A percentile compares a stretch with the other conserved stretches of the same genome.
These are phyloP conservation scores for Phaeoacremonium minimum DNA, from an alignment of 2,329 filamentous ascomycete species.

Conservation along the genomic window DNA sequence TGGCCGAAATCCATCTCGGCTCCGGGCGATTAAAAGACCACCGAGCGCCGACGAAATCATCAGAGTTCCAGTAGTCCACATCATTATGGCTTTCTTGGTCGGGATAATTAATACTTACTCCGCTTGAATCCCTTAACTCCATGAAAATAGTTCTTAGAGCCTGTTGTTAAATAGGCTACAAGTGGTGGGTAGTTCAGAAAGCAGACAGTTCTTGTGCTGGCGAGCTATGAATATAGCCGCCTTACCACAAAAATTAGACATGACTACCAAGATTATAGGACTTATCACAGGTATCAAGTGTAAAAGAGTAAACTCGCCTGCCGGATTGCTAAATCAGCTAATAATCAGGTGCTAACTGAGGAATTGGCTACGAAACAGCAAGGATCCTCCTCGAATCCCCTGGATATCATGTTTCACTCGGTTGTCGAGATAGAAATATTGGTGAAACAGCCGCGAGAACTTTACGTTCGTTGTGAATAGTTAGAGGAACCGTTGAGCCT, in stretches of 20 bases:
- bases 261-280: background rate
- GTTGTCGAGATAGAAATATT: background rate
- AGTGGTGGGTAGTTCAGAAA: background rate
- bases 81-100: too few relatives aligned
- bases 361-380: background rate
- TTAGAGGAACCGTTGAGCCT: constrained; percentile 28
- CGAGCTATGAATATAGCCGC: background rate
- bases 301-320: background rate
- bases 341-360: background rate
- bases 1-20: too few relatives aligned
- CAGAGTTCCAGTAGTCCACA: too few relatives aligned
- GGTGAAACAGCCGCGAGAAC: background rate
- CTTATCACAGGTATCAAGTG: background rate
- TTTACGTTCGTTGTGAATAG: background rate
- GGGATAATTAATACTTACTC: too few relatives aligned
- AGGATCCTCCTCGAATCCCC: background rate
- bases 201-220: background rate
- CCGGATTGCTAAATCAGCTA: background rate
- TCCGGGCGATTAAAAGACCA: too few relatives aligned
- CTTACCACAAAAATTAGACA: background rate
- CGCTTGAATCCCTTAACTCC: background rate
- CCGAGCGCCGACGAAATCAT: too few relatives aligned
- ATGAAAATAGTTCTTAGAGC: background rate
- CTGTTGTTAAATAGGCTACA: background rate
- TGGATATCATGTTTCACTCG: background rate